Base-by-base conservation (phyloP, 306 rosid species). In the Lathyrus tuberosus region DNA sequence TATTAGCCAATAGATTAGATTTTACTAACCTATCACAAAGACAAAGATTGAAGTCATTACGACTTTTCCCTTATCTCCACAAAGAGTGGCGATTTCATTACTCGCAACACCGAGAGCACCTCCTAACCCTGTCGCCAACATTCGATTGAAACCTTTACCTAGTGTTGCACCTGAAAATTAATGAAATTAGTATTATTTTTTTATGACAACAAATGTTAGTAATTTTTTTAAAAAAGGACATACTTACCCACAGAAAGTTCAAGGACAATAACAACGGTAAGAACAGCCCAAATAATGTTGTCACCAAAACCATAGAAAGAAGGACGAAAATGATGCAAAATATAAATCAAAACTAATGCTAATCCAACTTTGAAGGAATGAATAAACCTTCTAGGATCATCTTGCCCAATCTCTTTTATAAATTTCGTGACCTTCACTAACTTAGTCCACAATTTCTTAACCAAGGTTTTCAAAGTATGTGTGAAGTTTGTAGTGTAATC, bases 221-320 rank as follows among this genome's bases (percentile, higher is more conserved):
- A 24, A 3, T 52, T 7, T 48, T n/a, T 9, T 18, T 22, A 22
- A 2, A 24, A 44, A n/a, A 44, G 4, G 17, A 62, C 5, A 17
- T 20, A 40, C 68, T 64, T 64, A 87, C 97, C 97, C 2, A 91
- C 97, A 24, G 89, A 80, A 83, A 86, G 84, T 75, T 91, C 97
- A 7, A 86, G 73, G 68, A 88, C 92, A 28, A 91, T 77, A 57
- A 86, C 84, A 3, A 91, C 91, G 37, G 97, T 91, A 62, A 91
- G 47, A 37, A 91, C 79, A 0, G 95, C 97, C 95, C 97, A 88
- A 51, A 83, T 80, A 12, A 85, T 78, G 22, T 87, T 78, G 35
- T 75, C 85, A 62, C 89, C 92, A 80, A 91, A 86, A 75, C 59
- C 85, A 75, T 81, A 54, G 63, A 80, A 90, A 26, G 86, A 71